Percentiles rank a stretch among this genome's conserved stretches.
Conservation (phyloP, 805 yeast species). For the Candida mattraensis region DNA sequence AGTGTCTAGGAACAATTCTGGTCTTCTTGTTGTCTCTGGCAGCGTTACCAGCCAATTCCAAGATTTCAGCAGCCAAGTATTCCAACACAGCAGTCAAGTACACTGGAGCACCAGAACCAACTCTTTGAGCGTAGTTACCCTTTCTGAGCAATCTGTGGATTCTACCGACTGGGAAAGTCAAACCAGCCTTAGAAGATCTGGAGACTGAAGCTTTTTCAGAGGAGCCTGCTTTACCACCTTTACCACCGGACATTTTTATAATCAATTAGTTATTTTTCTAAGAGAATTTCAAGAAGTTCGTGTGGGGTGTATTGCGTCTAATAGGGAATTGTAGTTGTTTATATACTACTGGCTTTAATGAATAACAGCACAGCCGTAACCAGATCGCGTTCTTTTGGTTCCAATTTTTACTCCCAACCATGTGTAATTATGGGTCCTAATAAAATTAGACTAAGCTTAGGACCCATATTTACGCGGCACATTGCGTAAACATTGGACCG, state of each 20-base stretch:
- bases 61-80: slow-evolving; percentile 95
- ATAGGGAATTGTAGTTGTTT: no score
- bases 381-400: slow-evolving; percentile 1
- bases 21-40: slow-evolving; percentile 98
- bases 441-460: slow-evolving; percentile 1
- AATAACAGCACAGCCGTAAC: slow-evolving; percentile 2
- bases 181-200: slow-evolving; percentile 98
- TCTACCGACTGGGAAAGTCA: slow-evolving; percentile 99
- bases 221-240: slow-evolving; percentile 93
- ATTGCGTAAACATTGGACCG: slow-evolving; percentile 9
- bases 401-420: slow-evolving; percentile 10
- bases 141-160: slow-evolving; percentile 94
- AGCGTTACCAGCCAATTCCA: slow-evolving; percentile 98
- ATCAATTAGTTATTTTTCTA: no score
- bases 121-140: slow-evolving; percentile 98
- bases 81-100: slow-evolving; percentile 96
- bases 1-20: slow-evolving; percentile 98
- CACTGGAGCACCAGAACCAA: slow-evolving; percentile 99
- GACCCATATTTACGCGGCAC: slow-evolving; percentile 9
- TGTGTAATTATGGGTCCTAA: slow-evolving; percentile 4
- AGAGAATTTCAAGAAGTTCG: no score
- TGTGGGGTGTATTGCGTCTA: no score
- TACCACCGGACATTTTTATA: slow-evolving; percentile 60
- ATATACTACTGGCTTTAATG: no score
- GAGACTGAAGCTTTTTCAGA: slow-evolving; percentile 95